Percentiles rank a stretch among this genome's conserved stretches.
These are phyloP conservation scores for Porcisia deanei DNA, from an alignment of 208 protist genomes.

Conservation along the genomic window DNA sequence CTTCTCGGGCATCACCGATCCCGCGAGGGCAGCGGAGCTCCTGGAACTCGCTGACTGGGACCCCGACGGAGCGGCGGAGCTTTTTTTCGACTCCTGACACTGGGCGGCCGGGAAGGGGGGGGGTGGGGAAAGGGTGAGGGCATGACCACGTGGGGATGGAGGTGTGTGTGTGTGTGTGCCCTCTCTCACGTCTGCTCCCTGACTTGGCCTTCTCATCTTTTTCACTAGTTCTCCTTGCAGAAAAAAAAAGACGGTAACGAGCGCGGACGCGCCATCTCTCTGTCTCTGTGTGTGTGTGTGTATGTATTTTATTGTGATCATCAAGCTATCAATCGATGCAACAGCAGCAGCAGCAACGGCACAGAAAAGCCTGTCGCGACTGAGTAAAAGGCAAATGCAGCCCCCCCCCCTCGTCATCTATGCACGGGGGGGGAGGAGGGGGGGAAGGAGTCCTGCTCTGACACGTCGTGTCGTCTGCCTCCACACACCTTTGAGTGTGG, in stretches of 20 bases:
- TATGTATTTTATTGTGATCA: background rate
- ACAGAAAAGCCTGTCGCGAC: too few species aligned
- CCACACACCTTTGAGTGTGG: too few species aligned
- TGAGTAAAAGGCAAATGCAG: too few species aligned
- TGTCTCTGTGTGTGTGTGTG: background rate
- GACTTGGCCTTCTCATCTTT: background rate
- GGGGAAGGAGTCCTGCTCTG: background rate
- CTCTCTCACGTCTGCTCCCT: background rate
- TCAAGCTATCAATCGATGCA: too few species aligned
- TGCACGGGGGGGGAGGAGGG: too few species aligned
- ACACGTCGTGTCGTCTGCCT: too few species aligned
- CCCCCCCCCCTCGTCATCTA: too few species aligned
- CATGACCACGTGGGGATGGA: background rate
- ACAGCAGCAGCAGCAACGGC: background rate
- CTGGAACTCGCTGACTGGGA: slow-evolving; percentile 60
- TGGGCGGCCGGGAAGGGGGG: too few species aligned
- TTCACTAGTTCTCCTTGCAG: background rate
- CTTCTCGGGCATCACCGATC: slow-evolving; percentile 35
- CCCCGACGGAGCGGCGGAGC: slow-evolving; percentile 32
- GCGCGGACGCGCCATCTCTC: too few species aligned
- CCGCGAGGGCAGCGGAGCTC: slow-evolving; percentile 27
- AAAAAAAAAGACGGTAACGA: too few species aligned
- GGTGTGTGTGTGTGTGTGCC: slow-evolving; percentile 11
- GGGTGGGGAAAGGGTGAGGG: background rate
- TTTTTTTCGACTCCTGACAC: slow-evolving; percentile 21